These are phyloP conservation scores for Salix viminalis DNA, from an alignment of 345 rosid species.

Conservation along the genomic window DNA sequence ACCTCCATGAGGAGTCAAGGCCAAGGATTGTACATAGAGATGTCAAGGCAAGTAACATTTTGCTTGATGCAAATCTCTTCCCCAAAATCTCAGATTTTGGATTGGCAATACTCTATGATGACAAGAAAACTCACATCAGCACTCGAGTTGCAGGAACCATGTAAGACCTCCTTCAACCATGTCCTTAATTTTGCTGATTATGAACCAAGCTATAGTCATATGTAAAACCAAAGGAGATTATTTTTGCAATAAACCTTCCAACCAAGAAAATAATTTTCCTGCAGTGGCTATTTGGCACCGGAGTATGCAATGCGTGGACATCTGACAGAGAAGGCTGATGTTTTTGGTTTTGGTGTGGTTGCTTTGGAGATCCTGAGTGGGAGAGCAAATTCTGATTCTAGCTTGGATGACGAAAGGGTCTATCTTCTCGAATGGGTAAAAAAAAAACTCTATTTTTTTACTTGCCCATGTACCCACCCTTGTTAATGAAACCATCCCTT, in stretches of 20 bases:
- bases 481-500: neutral
- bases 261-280: neutral
- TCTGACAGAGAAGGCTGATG: conserved; percentile 75
- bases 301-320: conserved; percentile 76
- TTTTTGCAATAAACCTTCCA: neutral
- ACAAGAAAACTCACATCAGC: conserved; percentile 41
- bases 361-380: conserved; percentile 41
- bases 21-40: conserved; percentile 44
- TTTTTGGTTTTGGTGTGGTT: conserved; percentile 50
- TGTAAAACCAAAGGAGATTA: neutral
- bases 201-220: neutral
- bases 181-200: neutral
- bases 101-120: conserved; percentile 37
- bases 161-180: conserved; percentile 16
- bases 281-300: conserved; percentile 62
- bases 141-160: conserved; percentile 44
- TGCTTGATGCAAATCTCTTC: conserved; percentile 22
- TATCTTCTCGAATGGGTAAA: conserved; percentile 25
- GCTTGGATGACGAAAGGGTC: conserved; percentile 11
- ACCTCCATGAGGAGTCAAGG: conserved; percentile 41
- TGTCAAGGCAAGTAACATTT: conserved; percentile 42
- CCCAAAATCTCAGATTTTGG: conserved; percentile 46
- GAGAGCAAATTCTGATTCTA: conserved; percentile 33
- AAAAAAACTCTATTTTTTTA: neutral
- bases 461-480: neutral